A percentile compares a stretch with the other conserved stretches of the same genome.
Conservation (phyloP, 176 grass and related monocot species). For the Bonia amplexicaulis region DNA sequence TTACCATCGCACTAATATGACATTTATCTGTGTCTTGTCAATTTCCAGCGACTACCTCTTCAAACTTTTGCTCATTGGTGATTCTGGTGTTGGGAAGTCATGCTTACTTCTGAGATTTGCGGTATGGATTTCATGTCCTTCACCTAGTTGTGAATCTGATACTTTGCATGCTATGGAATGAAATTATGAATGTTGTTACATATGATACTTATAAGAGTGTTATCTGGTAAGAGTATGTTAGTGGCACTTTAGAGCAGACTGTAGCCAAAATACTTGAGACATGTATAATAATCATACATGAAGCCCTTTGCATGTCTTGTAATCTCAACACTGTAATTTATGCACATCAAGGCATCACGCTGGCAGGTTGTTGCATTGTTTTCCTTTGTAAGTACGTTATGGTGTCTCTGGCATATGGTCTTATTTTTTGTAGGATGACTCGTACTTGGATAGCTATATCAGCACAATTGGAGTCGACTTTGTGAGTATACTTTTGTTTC, state of each 20-base stretch:
- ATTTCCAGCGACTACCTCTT: neutral
- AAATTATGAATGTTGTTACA: neutral
- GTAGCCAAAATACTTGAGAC: neutral
- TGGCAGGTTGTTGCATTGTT: neutral
- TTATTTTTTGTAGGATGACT: conserved; percentile 50
- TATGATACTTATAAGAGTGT: neutral
- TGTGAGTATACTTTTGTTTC: conserved; percentile 38
- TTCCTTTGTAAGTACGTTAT: neutral
- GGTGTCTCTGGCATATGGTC: neutral
- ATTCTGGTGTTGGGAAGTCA: conserved; percentile 70
- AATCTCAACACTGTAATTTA: neutral
- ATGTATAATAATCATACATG: neutral
- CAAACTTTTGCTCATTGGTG: conserved; percentile 71
- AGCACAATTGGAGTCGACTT: conserved; percentile 88
- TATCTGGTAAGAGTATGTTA: neutral
- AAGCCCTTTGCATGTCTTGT: neutral
- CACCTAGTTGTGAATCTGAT: neutral
- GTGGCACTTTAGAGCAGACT: neutral
- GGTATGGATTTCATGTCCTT: neutral
- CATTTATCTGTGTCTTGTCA: neutral
- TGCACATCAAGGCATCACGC: neutral
- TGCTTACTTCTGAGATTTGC: conserved; percentile 68
- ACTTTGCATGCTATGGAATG: neutral
- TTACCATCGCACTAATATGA: neutral
- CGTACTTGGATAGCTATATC: conserved; percentile 82